Evolutionary conservation across 169 alveolate species (phyloP).

Genomic region (Plasmodium ovale): DNA sequence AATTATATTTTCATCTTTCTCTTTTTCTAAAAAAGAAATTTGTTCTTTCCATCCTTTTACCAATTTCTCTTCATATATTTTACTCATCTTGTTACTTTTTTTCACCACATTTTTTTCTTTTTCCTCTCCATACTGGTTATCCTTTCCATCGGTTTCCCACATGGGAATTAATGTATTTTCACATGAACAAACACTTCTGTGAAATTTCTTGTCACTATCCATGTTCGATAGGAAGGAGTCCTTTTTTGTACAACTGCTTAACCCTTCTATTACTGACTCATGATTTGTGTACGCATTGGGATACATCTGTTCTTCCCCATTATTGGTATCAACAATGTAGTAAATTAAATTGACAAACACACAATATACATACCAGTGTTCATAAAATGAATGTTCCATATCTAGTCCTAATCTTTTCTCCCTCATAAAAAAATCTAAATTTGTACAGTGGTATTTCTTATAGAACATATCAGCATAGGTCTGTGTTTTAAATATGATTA

Average conservation of each 20-base stretch:
- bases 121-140: background rate
- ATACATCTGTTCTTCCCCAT: background rate
- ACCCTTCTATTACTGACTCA: background rate
- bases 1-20: background rate
- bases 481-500: constrained; percentile 63
- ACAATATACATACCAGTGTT: constrained; percentile 53
- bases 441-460: constrained; percentile 46
- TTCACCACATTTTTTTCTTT: background rate
- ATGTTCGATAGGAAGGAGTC: background rate
- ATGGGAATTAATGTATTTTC: background rate
- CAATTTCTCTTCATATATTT: background rate
- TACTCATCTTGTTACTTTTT: background rate
- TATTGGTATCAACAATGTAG: constrained; percentile 22
- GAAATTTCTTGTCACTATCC: background rate
- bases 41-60: background rate
- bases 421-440: constrained; percentile 1
- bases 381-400: background rate
- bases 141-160: background rate
- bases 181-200: background rate
- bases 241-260: too few species aligned
- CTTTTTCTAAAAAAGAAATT: background rate
- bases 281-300: background rate
- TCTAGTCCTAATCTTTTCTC: background rate
- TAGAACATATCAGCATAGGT: constrained; percentile 72
- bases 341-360: constrained; percentile 39